These are phyloP conservation scores for Ganoderma meredithae DNA, from an alignment of 1,284 basidiomycete genomes.

Conservation along the genomic window DNA sequence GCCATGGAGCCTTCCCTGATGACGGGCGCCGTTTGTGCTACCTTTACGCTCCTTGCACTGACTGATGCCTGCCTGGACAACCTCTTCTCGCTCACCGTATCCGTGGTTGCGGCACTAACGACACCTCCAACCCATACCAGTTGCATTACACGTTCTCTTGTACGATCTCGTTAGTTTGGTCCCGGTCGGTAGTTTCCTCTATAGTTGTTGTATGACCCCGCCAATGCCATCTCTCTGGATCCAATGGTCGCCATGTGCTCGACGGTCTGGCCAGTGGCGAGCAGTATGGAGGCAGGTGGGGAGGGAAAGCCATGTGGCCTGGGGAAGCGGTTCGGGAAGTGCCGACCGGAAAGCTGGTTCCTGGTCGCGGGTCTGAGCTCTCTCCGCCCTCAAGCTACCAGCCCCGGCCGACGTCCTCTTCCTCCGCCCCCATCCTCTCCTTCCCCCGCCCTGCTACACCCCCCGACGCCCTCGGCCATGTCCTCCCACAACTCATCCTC, in stretches of 20 bases:
- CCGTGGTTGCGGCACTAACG: conserved; percentile 27
- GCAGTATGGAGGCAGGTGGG: conserved; percentile 5
- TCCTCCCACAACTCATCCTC: conserved; percentile 59
- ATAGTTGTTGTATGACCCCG: conserved; percentile 32
- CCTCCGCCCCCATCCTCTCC: conserved; percentile 23
- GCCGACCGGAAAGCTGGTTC: conserved; percentile 24
- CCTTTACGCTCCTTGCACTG: conserved; percentile 13
- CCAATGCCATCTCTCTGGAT: conserved; percentile 24
- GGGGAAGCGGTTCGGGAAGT: conserved; percentile 24
- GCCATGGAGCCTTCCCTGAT: conserved; percentile 2
- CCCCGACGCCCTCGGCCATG: conserved; percentile 59
- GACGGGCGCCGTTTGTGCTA: conserved; percentile 8
- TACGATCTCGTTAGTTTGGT: conserved; percentile 26
- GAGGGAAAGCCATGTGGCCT: conserved; percentile 17
- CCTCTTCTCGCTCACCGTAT: conserved; percentile 26
- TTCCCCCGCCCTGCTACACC: conserved; percentile 21
- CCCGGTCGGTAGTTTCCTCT: conserved; percentile 22
- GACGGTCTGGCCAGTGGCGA: neutral
- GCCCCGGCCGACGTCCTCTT: conserved; percentile 13
- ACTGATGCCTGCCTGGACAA: conserved; percentile 27
- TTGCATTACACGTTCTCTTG: conserved; percentile 28
- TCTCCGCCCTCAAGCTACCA: conserved; percentile 19
- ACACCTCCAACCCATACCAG: conserved; percentile 32
- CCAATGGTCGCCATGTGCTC: conserved; percentile 3
- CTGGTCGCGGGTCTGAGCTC: conserved; percentile 18